phyloP scores from a whole-genome alignment of 2,329 filamentous ascomycete species.

The Alternaria burnsii region DNA sequence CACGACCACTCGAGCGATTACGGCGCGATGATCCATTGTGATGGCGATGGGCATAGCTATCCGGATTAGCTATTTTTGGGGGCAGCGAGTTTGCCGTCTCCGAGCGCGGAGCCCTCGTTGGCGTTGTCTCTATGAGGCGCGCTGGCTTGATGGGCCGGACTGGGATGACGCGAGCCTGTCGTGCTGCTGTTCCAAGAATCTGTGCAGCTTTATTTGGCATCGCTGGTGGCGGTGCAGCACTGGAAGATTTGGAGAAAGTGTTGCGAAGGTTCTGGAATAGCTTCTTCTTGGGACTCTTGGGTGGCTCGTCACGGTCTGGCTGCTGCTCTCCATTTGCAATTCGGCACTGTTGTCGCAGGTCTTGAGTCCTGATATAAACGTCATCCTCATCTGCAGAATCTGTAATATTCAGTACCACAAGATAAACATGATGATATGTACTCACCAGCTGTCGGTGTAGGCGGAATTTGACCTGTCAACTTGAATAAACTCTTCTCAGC shows the following conservation, averaged over 20 bases:
- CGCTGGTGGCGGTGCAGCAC: slow-evolving; percentile 9
- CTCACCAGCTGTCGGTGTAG: slow-evolving; percentile 33
- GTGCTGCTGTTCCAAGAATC: slow-evolving; percentile 43
- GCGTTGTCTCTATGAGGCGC: slow-evolving; percentile 13
- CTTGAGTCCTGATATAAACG: slow-evolving; percentile 29
- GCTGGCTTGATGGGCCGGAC: slow-evolving; percentile 28
- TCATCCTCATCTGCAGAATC: slow-evolving; percentile 18
- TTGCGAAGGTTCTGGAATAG: slow-evolving; percentile 48
- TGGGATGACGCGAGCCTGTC: slow-evolving; percentile 22
- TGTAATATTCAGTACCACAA: slow-evolving; percentile 1
- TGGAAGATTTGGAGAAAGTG: slow-evolving; percentile 31
- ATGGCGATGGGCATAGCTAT: slow-evolving; percentile 18
- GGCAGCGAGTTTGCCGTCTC: slow-evolving; percentile 40
- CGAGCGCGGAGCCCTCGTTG: slow-evolving; percentile 29
- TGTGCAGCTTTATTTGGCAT: slow-evolving; percentile 43
- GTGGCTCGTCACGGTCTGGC: slow-evolving; percentile 17
- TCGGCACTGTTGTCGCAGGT: slow-evolving; percentile 32
- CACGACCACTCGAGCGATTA: slow-evolving; percentile 10
- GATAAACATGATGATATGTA: neutral
- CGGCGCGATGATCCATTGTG: slow-evolving; percentile 4
- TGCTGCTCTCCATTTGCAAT: slow-evolving; percentile 23
- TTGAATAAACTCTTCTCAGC: slow-evolving; percentile 48
- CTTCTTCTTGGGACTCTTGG: slow-evolving; percentile 53
- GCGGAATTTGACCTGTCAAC: slow-evolving; percentile 43
- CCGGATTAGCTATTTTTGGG: slow-evolving; percentile 25